Conservation (phyloP, 208 protist species). For the Trypanosomatidae sp. region DNA sequence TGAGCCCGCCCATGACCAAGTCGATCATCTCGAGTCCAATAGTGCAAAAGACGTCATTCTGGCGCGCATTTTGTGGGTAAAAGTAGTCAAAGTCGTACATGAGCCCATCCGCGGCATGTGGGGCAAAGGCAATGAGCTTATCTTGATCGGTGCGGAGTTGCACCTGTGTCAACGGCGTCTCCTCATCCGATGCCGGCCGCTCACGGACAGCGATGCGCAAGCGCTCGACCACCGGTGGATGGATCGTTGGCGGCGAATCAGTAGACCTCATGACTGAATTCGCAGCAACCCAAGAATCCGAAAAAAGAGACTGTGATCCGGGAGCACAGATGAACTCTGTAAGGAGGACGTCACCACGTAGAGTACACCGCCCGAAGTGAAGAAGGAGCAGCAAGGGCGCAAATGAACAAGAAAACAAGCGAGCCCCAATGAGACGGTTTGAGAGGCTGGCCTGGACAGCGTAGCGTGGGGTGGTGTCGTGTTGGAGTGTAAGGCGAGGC, state of each 20-base stretch:
- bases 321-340: not conserved
- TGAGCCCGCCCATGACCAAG: conserved; percentile 74
- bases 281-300: not conserved
- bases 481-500: not conserved
- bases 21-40: conserved; percentile 90
- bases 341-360: not conserved
- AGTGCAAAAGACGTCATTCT: conserved; percentile 73
- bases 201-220: conserved; percentile 82
- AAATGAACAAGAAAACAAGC: not conserved
- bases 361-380: not conserved
- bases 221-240: conserved; percentile 59
- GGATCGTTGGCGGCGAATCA: conserved; percentile 18
- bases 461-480: not conserved
- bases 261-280: conserved; percentile 2
- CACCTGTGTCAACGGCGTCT: conserved; percentile 58
- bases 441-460: not conserved
- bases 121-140: conserved; percentile 81
- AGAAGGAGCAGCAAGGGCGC: not conserved
- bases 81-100: conserved; percentile 93
- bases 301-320: not conserved
- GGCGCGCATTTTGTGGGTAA: conserved; percentile 72
- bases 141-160: conserved; percentile 62
- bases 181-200: conserved; percentile 63
- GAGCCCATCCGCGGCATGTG: conserved; percentile 54
- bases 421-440: not conserved